A percentile compares a stretch with the other conserved stretches of the same genome.
These are phyloP conservation scores for Botrytis galanthina DNA, from an alignment of 2,329 filamentous ascomycete species.

Conservation along the genomic window DNA sequence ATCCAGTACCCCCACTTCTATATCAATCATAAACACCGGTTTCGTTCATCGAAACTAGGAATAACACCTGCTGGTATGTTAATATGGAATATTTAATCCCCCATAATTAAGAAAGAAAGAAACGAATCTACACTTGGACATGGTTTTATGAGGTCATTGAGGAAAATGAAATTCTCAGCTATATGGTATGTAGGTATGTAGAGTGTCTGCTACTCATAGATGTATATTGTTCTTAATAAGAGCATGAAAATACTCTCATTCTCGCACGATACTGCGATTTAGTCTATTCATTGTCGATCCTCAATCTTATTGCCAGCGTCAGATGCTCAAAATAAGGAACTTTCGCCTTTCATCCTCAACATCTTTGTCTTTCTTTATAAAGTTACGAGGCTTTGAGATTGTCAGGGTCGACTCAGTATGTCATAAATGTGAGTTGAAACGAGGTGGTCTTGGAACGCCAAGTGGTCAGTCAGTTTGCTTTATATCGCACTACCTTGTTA, in stretches of 20 bases:
- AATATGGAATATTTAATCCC: fast-evolving
- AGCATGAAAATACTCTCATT: too few species aligned
- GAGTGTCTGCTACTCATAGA: not conserved
- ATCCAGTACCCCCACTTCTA: not conserved
- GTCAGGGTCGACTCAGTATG: too few species aligned
- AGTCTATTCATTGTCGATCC: not conserved
- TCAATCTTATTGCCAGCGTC: not conserved
- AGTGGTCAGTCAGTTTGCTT: not conserved
- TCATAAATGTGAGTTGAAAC: not conserved
- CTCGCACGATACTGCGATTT: not conserved
- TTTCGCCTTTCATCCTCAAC: not conserved
- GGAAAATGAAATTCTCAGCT: not conserved
- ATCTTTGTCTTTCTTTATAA: not conserved
- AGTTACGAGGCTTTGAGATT: too few species aligned
- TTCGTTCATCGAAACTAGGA: not conserved
- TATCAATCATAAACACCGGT: not conserved
- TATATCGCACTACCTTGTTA: not conserved
- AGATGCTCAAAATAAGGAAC: too few species aligned
- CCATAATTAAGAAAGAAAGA: fast-evolving
- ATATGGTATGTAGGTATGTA: not conserved
- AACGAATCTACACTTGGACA: too few species aligned
- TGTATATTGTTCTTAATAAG: too few species aligned
- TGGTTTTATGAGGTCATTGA: not conserved
- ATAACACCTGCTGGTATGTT: not conserved
- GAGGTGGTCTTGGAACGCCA: not conserved